Evolutionary conservation across 768 basidiomycete genomes (phyloP).

Genomic region (Melanogaster broomeanus): DNA sequence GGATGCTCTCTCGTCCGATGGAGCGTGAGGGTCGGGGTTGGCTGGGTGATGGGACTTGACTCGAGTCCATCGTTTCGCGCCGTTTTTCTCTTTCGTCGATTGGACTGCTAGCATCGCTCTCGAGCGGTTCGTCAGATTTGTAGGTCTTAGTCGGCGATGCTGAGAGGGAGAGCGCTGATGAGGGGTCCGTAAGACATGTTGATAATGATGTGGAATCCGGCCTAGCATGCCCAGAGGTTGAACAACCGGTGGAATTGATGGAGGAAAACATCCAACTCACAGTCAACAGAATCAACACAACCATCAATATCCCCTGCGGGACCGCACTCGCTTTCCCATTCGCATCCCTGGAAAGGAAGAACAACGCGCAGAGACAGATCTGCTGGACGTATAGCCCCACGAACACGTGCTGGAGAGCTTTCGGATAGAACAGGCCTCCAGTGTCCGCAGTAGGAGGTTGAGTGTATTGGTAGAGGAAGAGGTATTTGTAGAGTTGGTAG

Average conservation of each 20-base stretch:
- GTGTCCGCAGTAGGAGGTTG: conserved; percentile 74
- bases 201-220: conserved; percentile 72
- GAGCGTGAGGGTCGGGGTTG: conserved; percentile 1
- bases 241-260: not conserved
- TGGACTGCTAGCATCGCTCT: not conserved
- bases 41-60: conserved; percentile 5
- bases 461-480: conserved; percentile 79
- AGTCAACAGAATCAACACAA: conserved; percentile 82
- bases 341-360: conserved; percentile 79
- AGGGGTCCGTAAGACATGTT: conserved; percentile 83
- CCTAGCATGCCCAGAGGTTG: conserved; percentile 27
- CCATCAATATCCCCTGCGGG: conserved; percentile 79
- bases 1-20: not conserved
- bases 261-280: conserved; percentile 42
- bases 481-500: conserved; percentile 83
- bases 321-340: conserved; percentile 56
- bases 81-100: conserved; percentile 21
- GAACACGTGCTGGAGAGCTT: conserved; percentile 90
- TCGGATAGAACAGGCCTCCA: conserved; percentile 94
- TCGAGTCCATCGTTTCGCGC: conserved; percentile 12
- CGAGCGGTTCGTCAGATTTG: conserved; percentile 20
- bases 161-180: conserved; percentile 70
- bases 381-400: conserved; percentile 93
- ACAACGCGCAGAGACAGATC: conserved; percentile 79
- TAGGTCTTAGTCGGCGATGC: conserved; percentile 72